Evolutionary conservation across 306 rosid genomes (phyloP).

Genomic region (Rubus parviflorus): DNA sequence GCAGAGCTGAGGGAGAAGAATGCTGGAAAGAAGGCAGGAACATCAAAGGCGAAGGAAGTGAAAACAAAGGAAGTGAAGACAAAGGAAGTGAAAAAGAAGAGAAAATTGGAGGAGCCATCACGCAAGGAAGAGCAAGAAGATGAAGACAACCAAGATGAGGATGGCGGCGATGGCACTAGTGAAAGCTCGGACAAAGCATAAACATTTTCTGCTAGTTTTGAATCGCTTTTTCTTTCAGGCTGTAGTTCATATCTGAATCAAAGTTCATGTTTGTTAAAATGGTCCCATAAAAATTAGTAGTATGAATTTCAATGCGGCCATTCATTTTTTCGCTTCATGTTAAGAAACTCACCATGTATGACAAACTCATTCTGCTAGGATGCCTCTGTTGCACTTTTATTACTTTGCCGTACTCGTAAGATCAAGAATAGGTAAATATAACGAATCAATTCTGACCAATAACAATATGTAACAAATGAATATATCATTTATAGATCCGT

Average conservation of each 20-base stretch:
- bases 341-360: neutral
- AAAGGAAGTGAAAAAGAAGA: neutral
- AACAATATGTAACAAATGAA: neutral
- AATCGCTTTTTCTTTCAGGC: no score
- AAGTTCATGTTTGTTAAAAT: neutral
- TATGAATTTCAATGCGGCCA: neutral
- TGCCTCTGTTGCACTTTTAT: neutral
- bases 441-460: neutral
- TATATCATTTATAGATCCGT: neutral
- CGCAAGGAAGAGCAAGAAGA: neutral
- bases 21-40: slow-evolving; percentile 63
- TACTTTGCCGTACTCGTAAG: neutral
- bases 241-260: neutral
- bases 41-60: slow-evolving; percentile 39
- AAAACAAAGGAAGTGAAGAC: neutral
- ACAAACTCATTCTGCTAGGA: neutral
- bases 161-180: neutral
- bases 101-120: neutral
- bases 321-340: neutral
- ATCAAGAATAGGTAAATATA: neutral
- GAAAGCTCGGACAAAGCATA: neutral
- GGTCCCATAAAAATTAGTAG: neutral
- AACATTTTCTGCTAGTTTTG: neutral
- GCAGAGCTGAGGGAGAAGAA: slow-evolving; percentile 76
- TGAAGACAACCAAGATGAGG: neutral